Conservation (phyloP, 768 basidiomycete genomes). For the Leucosporidium creatinivorum region DNA sequence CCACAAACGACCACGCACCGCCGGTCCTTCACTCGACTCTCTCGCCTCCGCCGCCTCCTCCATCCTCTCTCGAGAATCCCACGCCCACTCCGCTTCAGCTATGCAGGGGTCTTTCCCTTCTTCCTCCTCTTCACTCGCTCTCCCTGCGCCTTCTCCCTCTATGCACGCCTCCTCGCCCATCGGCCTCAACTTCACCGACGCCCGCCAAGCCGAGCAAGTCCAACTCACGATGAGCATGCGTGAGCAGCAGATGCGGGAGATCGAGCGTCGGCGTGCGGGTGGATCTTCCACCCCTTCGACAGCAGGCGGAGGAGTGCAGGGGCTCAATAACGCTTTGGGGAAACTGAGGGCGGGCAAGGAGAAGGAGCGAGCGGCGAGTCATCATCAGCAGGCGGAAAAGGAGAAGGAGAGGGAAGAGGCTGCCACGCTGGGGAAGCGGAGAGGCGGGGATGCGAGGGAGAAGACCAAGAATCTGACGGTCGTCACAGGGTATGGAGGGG, state of each 20-base stretch:
- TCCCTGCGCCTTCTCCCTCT: background rate
- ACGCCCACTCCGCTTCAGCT: no score
- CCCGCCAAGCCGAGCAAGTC: background rate
- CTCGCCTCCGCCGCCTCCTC: constrained; percentile 5
- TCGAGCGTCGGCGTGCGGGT: background rate
- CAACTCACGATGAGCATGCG: background rate
- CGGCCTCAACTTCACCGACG: background rate
- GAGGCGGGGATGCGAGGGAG: background rate
- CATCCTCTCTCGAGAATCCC: background rate
- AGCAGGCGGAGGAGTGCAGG: background rate
- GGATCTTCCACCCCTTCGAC: no score
- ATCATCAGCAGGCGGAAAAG: no score
- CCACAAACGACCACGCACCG: background rate
- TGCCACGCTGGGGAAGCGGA: background rate
- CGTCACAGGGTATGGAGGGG: background rate
- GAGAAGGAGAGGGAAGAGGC: background rate
- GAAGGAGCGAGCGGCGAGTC: no score
- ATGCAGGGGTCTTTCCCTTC: no score
- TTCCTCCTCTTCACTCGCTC: no score
- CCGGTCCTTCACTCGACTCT: background rate
- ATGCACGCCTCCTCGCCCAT: background rate
- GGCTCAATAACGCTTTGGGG: background rate
- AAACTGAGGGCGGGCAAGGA: background rate
- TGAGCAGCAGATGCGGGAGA: constrained; percentile 1
- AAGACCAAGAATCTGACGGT: constrained; percentile 6